Base-by-base conservation (phyloP, 495 filamentous ascomycete genomes). In the Penicillium cinerascens region DNA sequence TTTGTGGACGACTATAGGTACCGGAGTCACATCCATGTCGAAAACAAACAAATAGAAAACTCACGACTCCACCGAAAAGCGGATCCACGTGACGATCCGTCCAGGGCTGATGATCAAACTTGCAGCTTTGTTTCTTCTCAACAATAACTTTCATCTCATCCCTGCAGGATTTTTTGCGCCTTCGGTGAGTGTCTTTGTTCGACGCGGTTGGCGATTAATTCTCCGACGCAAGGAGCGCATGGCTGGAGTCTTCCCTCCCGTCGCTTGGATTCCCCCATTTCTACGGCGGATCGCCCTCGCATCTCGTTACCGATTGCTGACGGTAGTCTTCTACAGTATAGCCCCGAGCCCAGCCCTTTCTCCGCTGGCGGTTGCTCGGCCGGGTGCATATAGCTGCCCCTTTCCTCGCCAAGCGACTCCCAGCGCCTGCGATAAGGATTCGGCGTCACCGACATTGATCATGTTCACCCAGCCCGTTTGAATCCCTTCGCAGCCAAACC, bases 41-140 rank as follows among this genome's bases (percentile, higher is more conserved):
- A 23, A 23, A 23, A 2, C 22, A 2, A 23, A 23, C 22, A 6
- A 23, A 23, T 6, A 6, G 11, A 10, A 33, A 33, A 33, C 29
- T 33, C 29, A 1, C 22, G 46, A 42, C 54, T 57, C 54, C 54
- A 57, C 54, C 15, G 22, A 20, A 42, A 37, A 47, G 39, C 38
- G 52, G 52, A 37, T 53, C 53, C 58, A 61, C 58, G 58, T 61
- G 58, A 61, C 26, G 43, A 49, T 44, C 49, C 27, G 35, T 27
- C 38, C 43, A 37, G 42, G 44, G 48, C 52, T n/a, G n/a, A n/a
- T n/a, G n/a, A 53, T 56, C 50, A 27, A 42, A 58, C 36, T 10
- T 16, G n/a, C 16, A 36, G 18, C 25, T 50, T 27, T 36, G 36
- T 56, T 22, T 48, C 36, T 36, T 36, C 36, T 36, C 26, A 36